Conservation (phyloP, 2,329 filamentous ascomycete species). For the Eutypella sp. region DNA sequence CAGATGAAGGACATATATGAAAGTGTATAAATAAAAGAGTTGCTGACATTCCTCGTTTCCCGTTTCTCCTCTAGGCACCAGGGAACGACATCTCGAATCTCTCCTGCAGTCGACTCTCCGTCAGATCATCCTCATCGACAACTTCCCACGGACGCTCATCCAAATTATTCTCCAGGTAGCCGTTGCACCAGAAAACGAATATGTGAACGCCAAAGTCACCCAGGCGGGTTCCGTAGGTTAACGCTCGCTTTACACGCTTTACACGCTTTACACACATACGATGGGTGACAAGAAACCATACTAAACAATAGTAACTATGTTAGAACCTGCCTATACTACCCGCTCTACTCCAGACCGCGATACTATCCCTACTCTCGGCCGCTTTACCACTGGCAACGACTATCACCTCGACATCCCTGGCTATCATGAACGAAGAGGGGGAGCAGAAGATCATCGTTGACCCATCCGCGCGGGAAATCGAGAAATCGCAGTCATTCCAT, state of each 20-base stretch:
- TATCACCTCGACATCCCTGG: slow-evolving; percentile 60
- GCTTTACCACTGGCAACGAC: slow-evolving; percentile 75
- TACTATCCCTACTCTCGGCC: slow-evolving; percentile 75
- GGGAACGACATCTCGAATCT: slow-evolving; percentile 77
- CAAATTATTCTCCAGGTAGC: slow-evolving; percentile 78
- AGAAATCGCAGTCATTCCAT: slow-evolving; percentile 66
- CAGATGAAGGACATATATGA: too few relatives aligned
- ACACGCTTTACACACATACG: slow-evolving; percentile 1
- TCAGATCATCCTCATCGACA: slow-evolving; percentile 68
- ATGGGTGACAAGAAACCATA: slow-evolving; percentile 2
- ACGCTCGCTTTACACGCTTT: background rate
- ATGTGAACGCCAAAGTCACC: slow-evolving; percentile 54
- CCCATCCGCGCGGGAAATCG: slow-evolving; percentile 59
- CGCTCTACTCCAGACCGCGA: slow-evolving; percentile 72
- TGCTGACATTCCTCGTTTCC: too few relatives aligned
- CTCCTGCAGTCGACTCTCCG: slow-evolving; percentile 67
- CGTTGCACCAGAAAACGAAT: slow-evolving; percentile 62
- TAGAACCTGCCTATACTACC: slow-evolving; percentile 78
- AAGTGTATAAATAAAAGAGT: too few relatives aligned
- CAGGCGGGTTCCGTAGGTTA: slow-evolving; percentile 55
- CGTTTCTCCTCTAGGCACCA: slow-evolving; percentile 47
- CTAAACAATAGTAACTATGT: slow-evolving; percentile 7
- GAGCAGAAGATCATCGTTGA: slow-evolving; percentile 45
- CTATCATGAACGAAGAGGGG: slow-evolving; percentile 42
- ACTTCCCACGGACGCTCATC: slow-evolving; percentile 72